These are phyloP conservation scores for Scutellospora calospora DNA, from an alignment of 371 early-diverging fungal species.

Conservation along the genomic window DNA sequence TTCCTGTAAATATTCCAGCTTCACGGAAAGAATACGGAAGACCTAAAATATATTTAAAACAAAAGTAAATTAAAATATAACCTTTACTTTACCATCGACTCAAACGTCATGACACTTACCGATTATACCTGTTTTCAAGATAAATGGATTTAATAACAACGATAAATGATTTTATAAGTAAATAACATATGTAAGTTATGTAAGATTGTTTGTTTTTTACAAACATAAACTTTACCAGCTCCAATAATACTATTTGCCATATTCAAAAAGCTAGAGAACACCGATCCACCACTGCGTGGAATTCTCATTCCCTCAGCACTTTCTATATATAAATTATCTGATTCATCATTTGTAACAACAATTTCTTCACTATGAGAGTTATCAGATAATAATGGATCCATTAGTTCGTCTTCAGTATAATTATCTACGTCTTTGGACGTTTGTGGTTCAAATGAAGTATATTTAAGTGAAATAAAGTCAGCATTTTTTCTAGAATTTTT, in stretches of 20 bases:
- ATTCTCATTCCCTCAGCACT: neutral
- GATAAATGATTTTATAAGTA: no score
- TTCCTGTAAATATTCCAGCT: constrained; percentile 66
- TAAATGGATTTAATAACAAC: no score
- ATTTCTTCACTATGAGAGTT: neutral
- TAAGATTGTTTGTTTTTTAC: no score
- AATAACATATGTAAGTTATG: no score
- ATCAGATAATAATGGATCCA: constrained; percentile 12
- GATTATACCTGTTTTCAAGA: neutral
- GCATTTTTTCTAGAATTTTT: neutral
- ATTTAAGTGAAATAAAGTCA: constrained; percentile 11
- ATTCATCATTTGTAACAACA: neutral
- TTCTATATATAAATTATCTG: neutral
- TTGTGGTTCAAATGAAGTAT: neutral
- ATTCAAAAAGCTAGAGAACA: constrained; percentile 38
- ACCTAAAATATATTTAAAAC: constrained; percentile 44
- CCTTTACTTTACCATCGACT: neutral
- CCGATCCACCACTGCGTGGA: constrained; percentile 25
- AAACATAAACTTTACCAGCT: constrained; percentile 44
- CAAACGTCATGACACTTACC: neutral
- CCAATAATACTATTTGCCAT: constrained; percentile 50
- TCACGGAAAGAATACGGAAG: constrained; percentile 56
- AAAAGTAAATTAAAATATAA: no score
- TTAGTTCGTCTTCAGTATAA: constrained; percentile 5
- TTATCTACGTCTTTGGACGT: neutral